Conservation (phyloP, 2,329 filamentous ascomycete species). For the Drechslera avenae region DNA sequence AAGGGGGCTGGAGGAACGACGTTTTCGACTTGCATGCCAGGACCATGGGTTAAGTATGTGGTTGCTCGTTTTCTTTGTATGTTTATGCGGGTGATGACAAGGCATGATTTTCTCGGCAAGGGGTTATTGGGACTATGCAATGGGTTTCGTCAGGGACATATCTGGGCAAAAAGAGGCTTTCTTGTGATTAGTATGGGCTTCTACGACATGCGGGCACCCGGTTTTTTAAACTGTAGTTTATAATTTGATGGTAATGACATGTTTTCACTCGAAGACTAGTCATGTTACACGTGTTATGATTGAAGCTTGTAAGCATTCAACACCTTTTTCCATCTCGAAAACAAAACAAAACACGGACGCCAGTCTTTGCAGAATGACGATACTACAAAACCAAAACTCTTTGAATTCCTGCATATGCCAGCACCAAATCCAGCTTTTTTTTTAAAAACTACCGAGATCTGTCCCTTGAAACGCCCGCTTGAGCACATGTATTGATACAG, state of each 20-base stretch:
- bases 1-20: slow-evolving; percentile 79
- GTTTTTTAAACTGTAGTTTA: slow-evolving; percentile 4
- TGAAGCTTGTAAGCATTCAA: too few relatives aligned
- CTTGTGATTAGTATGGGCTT: background rate
- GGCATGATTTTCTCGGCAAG: background rate
- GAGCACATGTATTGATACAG: background rate
- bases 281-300: too few relatives aligned
- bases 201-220: background rate
- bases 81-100: background rate
- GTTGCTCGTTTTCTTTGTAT: background rate
- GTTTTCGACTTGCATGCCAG: slow-evolving; percentile 68
- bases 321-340: too few relatives aligned
- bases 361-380: too few relatives aligned
- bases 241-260: background rate
- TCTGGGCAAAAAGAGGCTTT: slow-evolving; percentile 1
- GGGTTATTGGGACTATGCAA: background rate
- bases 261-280: background rate
- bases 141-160: background rate
- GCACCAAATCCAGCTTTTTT: background rate
- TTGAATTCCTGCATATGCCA: background rate
- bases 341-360: too few relatives aligned
- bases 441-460: too few relatives aligned
- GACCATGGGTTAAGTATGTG: slow-evolving; percentile 24
- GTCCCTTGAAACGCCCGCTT: too few relatives aligned
- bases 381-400: too few relatives aligned